These are phyloP conservation scores for Lineolata rhizophorae DNA, from an alignment of 495 filamentous ascomycete species.

Conservation along the genomic window DNA sequence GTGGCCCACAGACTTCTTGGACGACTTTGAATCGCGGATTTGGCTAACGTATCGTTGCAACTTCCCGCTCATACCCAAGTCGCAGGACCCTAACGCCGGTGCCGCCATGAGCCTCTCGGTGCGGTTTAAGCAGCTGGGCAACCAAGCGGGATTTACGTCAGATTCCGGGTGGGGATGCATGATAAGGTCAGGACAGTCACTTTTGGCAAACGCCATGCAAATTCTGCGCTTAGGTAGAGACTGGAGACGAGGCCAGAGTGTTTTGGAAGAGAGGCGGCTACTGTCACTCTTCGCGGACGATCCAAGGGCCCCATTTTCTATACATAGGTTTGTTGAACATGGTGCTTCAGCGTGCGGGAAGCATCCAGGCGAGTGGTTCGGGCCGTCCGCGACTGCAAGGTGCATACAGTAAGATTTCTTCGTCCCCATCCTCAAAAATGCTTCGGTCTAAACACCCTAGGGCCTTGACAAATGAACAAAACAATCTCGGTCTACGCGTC, in stretches of 20 bases:
- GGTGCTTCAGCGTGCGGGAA: constrained; percentile 80
- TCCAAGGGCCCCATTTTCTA: constrained; percentile 70
- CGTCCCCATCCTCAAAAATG: constrained; percentile 1
- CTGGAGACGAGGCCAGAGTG: constrained; percentile 44
- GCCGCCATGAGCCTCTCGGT: constrained; percentile 71
- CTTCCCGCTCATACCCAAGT: constrained; percentile 66
- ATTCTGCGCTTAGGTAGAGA: constrained; percentile 58
- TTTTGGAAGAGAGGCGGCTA: constrained; percentile 55
- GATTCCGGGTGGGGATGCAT: constrained; percentile 98
- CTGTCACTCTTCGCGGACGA: constrained; percentile 77
- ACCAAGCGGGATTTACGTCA: constrained; percentile 67
- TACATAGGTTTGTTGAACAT: constrained; percentile 81
- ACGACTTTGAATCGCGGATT: constrained; percentile 79
- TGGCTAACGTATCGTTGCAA: constrained; percentile 95
- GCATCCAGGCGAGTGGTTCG: constrained; percentile 96
- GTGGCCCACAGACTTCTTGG: constrained; percentile 74
- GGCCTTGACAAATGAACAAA: constrained; percentile 41
- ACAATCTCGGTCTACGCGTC: constrained; percentile 39
- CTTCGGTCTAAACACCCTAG: constrained; percentile 21
- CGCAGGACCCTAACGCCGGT: constrained; percentile 41
- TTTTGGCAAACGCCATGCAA: constrained; percentile 67
- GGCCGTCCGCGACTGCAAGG: constrained; percentile 87
- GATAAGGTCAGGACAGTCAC: constrained; percentile 88
- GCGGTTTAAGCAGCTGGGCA: constrained; percentile 58
- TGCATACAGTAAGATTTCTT: constrained; percentile 65